Conservation (phyloP, 2,329 filamentous ascomycete species). For the Geosmithia flava region DNA sequence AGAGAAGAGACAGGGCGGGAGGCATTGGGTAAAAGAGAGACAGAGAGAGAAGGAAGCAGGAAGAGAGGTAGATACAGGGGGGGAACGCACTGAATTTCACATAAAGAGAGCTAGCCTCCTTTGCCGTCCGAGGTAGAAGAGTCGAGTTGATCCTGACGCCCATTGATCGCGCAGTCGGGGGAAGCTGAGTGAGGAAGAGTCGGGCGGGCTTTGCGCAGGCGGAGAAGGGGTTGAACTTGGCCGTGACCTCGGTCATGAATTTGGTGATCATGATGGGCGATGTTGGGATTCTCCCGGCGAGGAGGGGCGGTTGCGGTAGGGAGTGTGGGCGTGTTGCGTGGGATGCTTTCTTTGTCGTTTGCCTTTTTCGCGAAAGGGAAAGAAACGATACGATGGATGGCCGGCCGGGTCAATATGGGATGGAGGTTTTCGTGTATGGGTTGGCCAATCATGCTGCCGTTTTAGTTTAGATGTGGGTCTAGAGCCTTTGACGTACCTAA, state of each 20-base stretch:
- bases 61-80: neutral
- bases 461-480: too few relatives aligned
- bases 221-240: slow-evolving; percentile 89
- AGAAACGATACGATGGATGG: too few relatives aligned
- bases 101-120: slow-evolving; percentile 54
- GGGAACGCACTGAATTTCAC: slow-evolving; percentile 74
- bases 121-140: slow-evolving; percentile 58
- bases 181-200: slow-evolving; percentile 76
- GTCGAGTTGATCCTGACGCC: slow-evolving; percentile 69
- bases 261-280: slow-evolving; percentile 60
- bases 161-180: slow-evolving; percentile 59
- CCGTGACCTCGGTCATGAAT: slow-evolving; percentile 74
- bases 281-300: neutral
- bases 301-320: neutral
- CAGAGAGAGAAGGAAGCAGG: neutral
- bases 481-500: too few relatives aligned
- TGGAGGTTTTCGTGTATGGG: too few relatives aligned
- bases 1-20: too few relatives aligned
- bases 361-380: too few relatives aligned
- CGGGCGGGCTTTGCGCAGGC: slow-evolving; percentile 68
- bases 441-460: too few relatives aligned
- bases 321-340: neutral
- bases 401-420: too few relatives aligned
- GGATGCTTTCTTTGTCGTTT: too few relatives aligned
- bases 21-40: too few relatives aligned